These are phyloP conservation scores for Trichoderma sp. DNA, from an alignment of 2,329 filamentous ascomycete species.

Conservation along the genomic window DNA sequence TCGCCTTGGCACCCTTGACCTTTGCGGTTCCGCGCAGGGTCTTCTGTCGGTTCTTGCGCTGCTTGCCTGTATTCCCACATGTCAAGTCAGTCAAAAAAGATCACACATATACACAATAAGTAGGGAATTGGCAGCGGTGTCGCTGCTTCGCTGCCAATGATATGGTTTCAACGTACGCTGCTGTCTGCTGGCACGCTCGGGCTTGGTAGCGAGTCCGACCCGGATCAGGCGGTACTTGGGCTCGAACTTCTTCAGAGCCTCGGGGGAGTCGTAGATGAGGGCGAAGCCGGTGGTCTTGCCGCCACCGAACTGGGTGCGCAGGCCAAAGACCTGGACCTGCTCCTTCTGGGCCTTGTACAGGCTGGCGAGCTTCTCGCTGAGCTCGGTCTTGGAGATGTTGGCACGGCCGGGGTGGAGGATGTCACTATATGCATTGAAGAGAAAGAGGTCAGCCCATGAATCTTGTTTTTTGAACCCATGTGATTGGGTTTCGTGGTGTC, in stretches of 20 bases:
- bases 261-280: constrained; percentile 95
- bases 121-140: background rate
- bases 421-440: constrained; percentile 67
- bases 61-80: constrained; percentile 73
- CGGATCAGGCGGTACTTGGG: constrained; percentile 95
- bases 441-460: constrained; percentile 3
- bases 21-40: constrained; percentile 97
- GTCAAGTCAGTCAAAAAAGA: constrained; percentile 25
- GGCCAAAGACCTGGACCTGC: constrained; percentile 95
- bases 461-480: background rate
- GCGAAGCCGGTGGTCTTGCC: constrained; percentile 99
- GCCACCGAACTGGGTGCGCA: constrained; percentile 98
- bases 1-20: constrained; percentile 91
- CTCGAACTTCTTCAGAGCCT: constrained; percentile 99
- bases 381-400: constrained; percentile 99
- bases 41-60: constrained; percentile 99
- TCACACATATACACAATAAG: background rate
- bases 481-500: background rate
- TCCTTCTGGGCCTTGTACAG: constrained; percentile 99
- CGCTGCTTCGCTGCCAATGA: background rate
- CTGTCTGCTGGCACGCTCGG: constrained; percentile 97
- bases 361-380: constrained; percentile 88
- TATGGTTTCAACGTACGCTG: constrained; percentile 73
- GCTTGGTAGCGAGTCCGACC: constrained; percentile 87
- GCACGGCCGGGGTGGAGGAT: constrained; percentile 98